Base-by-base conservation (phyloP, 1,284 basidiomycete genomes). In the Ustilago curta region DNA sequence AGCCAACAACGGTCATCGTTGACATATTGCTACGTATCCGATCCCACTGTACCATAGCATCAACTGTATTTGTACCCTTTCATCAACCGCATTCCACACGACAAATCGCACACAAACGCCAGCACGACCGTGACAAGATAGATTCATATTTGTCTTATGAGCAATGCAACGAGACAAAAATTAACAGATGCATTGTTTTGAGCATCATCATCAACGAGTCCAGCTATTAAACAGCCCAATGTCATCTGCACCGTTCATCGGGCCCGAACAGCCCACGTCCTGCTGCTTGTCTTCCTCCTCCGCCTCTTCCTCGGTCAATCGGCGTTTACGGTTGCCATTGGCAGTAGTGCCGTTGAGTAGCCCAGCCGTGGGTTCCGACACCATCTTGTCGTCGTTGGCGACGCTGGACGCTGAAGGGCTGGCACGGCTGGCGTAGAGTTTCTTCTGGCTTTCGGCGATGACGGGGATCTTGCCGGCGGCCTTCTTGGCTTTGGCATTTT, bases 401-500 rank as follows among this genome's bases (percentile, higher is more conserved):
- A 80, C 64, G 50, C 68, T 66, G 4, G 69, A 64, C 0, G 71
- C 59, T 2, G 74, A 60, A 14, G 61, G 65, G 21, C 59, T 70
- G 11, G 69, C 74, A 4, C 70, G 61, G 29, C 55, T 72, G 0
- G 76, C 70, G 27, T 74, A 74, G 51, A 74, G 43, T 56, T 74
- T 74, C 44, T 74, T 74, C 40, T 74, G 71, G 43, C 59, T 69
- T 18, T 70, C 73, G 0, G 73, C 48, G 9, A 70, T 66, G 21
- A 61, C 63, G 27, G 72, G 71, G 18, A 77, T 61, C 37, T 62
- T 62, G 27, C 60, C 61, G 25, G 78, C 70, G 2, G 59, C 55
- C 49, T 74, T 71, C 50, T 84, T 86, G 21, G 66, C 45, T 86
- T 95, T 94, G 37, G 90, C 89, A 81, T 94, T 93, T 84, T 99